Evolutionary conservation across 2,329 filamentous ascomycete genomes (phyloP), one percentile per base, ranked within the genome.

Genomic region (Aureobasidium sp.): DNA sequence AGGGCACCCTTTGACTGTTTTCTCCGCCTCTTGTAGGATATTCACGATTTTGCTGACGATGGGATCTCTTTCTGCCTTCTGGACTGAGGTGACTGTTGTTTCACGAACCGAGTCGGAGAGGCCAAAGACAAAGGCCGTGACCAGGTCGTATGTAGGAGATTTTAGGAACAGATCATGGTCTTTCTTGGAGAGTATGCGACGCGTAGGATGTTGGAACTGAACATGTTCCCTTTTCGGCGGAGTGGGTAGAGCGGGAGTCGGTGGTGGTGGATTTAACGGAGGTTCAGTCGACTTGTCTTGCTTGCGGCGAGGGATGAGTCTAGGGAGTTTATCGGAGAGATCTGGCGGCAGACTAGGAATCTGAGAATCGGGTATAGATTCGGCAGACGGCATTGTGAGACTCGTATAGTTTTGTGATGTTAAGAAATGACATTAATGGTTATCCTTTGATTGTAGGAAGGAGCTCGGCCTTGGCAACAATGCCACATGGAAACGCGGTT

Each of bases 311-410:
- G 91, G 89, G 73, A 91, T 86, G 67, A 94, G 84, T 74, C 89
- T 92, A 38, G 91, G 91, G 48, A 93, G 85, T 67, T 82, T 85
- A 72, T 87, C 80, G 73, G 84, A 87, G 33, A 88, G 80, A 71
- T 85, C 82, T 20, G 85, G 83, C 40, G 60, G 60, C 5, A 50
- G 50, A 29, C 54, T 60, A 15, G 55, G 64, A 20, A 66, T 31
- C 73, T 70, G 38, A 98, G 79, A 0, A 93, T 94, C 0, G 95
- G 96, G 70, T 95, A 96, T 78, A 94, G 97, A 75, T 96, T 98
- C 9, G 95, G 96, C 11, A 98, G 64, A 53, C 27, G 64, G 64
- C 64, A 66, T 66, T 13, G 15, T 47, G 29, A 25, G 13, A 27
- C 47, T 16, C 43, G 8, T 20, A 18, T 13, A 10, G 10, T 13